Evolutionary conservation across 768 basidiomycete species (phyloP).

Genomic region (Collybia nuda): DNA sequence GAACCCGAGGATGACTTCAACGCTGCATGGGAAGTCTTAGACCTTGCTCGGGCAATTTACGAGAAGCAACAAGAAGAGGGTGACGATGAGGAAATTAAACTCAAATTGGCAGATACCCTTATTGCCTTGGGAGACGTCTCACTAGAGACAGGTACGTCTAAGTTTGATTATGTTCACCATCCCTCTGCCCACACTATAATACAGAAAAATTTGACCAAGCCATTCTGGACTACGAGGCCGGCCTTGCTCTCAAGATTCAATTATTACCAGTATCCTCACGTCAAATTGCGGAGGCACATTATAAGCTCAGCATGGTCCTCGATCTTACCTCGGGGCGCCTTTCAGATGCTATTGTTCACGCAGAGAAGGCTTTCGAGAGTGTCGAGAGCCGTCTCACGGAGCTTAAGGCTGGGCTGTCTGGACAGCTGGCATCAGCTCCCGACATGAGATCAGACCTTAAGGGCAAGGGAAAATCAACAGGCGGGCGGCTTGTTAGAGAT

Average conservation of each 20-base stretch:
- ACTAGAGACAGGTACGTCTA: constrained; percentile 83
- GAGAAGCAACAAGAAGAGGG: constrained; percentile 57
- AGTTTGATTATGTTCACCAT: too few relatives aligned
- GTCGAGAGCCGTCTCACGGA: constrained; percentile 69
- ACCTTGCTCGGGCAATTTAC: constrained; percentile 87
- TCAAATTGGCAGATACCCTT: constrained; percentile 90
- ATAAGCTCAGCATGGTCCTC: constrained; percentile 90
- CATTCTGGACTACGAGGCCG: constrained; percentile 81
- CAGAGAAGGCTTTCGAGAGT: constrained; percentile 76
- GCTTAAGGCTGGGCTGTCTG: constrained; percentile 46
- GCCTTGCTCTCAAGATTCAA: constrained; percentile 67
- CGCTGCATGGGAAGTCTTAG: constrained; percentile 97
- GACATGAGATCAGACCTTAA: constrained; percentile 44
- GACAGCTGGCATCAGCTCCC: constrained; percentile 30
- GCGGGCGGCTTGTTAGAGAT: constrained; percentile 41
- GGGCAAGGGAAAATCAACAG: constrained; percentile 73
- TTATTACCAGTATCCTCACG: constrained; percentile 87
- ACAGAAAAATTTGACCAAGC: constrained; percentile 97
- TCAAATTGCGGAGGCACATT: constrained; percentile 92
- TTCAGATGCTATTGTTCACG: constrained; percentile 78
- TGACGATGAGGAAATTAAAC: constrained; percentile 59
- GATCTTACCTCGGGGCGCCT: constrained; percentile 88
- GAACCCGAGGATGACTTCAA: constrained; percentile 98
- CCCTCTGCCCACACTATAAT: not conserved
- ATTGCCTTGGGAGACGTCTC: constrained; percentile 95